phyloP scores from a whole-genome alignment of 306 rosid species.

The Inga oerstediana region DNA sequence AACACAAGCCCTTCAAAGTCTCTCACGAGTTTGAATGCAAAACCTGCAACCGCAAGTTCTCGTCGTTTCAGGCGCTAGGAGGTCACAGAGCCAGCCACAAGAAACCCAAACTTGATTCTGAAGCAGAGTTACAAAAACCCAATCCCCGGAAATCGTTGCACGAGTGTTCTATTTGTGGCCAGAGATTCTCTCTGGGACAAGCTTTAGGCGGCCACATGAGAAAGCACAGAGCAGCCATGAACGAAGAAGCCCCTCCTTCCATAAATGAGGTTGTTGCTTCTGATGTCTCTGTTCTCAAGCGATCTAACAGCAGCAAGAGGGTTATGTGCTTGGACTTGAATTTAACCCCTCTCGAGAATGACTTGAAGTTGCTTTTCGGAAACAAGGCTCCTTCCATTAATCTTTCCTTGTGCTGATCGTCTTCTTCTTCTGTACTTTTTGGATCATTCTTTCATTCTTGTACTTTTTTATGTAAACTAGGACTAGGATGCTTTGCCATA shows the following conservation, averaged over 20 bases:
- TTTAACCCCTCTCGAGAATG: constrained; percentile 84
- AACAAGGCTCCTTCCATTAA: constrained; percentile 62
- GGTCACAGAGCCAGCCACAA: constrained; percentile 95
- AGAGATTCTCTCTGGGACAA: constrained; percentile 70
- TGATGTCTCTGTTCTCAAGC: constrained; percentile 52
- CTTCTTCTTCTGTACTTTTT: background rate
- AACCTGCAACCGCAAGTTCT: constrained; percentile 72
- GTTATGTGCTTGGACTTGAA: constrained; percentile 67
- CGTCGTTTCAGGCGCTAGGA: constrained; percentile 88
- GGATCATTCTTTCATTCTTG: constrained; percentile 3
- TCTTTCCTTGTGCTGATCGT: constrained; percentile 17
- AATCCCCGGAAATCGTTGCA: constrained; percentile 44
- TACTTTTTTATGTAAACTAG: background rate
- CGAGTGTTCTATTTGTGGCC: constrained; percentile 71
- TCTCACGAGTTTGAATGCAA: constrained; percentile 61
- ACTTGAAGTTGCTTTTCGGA: constrained; percentile 74
- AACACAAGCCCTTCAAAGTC: background rate
- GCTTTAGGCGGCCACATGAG: constrained; percentile 96
- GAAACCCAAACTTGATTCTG: constrained; percentile 29
- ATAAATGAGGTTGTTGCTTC: constrained; percentile 28
- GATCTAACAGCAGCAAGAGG: constrained; percentile 60
- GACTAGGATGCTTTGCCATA: background rate
- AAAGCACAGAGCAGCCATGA: constrained; percentile 50
- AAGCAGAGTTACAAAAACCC: constrained; percentile 15
- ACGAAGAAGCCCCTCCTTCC: constrained; percentile 33